These are phyloP conservation scores for Pleurotus tuoliensis DNA, from an alignment of 768 basidiomycete species.

Conservation along the genomic window DNA sequence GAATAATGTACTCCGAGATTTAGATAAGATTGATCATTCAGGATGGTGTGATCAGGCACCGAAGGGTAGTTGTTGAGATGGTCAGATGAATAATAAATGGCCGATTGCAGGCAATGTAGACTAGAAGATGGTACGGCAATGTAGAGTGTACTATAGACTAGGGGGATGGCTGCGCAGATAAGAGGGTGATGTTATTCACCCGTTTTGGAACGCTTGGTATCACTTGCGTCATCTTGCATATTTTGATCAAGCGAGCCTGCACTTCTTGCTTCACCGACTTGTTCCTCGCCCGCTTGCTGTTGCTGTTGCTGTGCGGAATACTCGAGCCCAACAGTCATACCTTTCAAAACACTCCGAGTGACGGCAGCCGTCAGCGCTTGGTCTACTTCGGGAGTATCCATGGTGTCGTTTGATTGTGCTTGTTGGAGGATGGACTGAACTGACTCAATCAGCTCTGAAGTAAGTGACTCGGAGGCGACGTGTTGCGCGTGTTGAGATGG, in stretches of 20 bases:
- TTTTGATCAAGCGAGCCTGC: background rate
- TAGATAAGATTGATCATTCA: background rate
- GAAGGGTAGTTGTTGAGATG: background rate
- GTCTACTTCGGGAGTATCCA: conserved; percentile 57
- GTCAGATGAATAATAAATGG: background rate
- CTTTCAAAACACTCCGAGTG: conserved; percentile 60
- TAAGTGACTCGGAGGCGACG: conserved; percentile 63
- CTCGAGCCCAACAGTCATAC: conserved; percentile 58
- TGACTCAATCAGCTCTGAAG: conserved; percentile 59
- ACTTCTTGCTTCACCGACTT: background rate
- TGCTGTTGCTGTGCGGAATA: conserved; percentile 29
- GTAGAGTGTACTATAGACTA: no score
- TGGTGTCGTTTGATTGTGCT: conserved; percentile 40
- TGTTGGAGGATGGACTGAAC: conserved; percentile 63
- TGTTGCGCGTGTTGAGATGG: conserved; percentile 71
- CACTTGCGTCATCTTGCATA: background rate
- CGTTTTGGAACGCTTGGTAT: background rate
- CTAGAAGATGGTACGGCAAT: no score
- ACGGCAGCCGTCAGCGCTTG: conserved; percentile 63
- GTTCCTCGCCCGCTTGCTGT: conserved; percentile 15
- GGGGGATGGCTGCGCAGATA: background rate
- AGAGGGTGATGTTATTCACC: background rate
- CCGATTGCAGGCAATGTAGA: no score
- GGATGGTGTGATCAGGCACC: background rate
- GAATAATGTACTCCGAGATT: no score